Conservation (phyloP, 2,329 filamentous ascomycete genomes). For the Xylaria arbuscula region DNA sequence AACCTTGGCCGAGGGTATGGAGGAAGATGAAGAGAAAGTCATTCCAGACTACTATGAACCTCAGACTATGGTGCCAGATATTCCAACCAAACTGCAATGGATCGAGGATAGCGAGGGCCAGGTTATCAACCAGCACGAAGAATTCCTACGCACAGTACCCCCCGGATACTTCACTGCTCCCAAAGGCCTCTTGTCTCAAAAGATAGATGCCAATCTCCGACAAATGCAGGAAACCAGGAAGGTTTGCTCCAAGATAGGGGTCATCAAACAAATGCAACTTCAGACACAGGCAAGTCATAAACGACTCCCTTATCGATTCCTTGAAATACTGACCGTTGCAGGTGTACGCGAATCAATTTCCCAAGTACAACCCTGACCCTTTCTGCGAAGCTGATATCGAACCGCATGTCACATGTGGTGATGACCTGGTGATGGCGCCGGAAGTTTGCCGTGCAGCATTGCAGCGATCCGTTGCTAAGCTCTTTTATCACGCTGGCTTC, state of each 20-base stretch:
- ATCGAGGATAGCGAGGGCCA: constrained; percentile 89
- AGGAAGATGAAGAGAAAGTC: constrained; percentile 83
- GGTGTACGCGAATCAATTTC: constrained; percentile 98
- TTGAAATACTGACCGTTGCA: constrained; percentile 53
- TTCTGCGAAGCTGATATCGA: constrained; percentile 89
- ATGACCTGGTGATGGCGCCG: constrained; percentile 87
- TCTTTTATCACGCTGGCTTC: constrained; percentile 96
- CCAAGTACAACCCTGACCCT: constrained; percentile 91
- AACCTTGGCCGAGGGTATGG: constrained; percentile 93
- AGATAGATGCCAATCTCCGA: constrained; percentile 88
- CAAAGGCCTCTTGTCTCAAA: constrained; percentile 77
- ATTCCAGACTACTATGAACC: constrained; percentile 96
- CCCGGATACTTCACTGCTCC: constrained; percentile 80
- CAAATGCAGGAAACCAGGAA: constrained; percentile 98
- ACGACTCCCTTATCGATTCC: constrained; percentile 16
- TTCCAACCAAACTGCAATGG: constrained; percentile 84
- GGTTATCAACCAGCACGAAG: constrained; percentile 86
- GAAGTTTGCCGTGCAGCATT: constrained; percentile 85
- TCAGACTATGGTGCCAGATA: constrained; percentile 85
- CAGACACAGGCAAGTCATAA: constrained; percentile 80
- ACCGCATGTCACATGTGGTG: constrained; percentile 88
- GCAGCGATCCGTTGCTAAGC: constrained; percentile 90
- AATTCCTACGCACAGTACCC: constrained; percentile 82
- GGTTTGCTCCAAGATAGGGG: constrained; percentile 93
- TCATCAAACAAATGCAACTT: constrained; percentile 99